Evolutionary conservation across 495 filamentous ascomycete species (phyloP), one percentile per base, ranked within the genome.

Genomic region (Penicillium dipodomyicola): DNA sequence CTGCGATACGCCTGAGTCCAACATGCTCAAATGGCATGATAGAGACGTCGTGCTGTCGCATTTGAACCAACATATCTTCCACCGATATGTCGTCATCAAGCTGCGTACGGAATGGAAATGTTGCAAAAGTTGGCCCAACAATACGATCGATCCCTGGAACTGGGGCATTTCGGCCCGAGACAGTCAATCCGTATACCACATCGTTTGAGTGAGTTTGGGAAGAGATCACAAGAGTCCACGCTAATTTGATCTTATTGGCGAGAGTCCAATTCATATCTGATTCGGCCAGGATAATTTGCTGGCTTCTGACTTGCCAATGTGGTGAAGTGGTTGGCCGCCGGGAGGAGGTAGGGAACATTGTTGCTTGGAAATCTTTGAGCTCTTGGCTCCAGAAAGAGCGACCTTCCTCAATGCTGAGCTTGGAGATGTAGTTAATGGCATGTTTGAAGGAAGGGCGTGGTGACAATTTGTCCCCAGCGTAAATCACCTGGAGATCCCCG

Each of bases 21-120:
- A 30, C 37, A n/a, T 49, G 47, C 8, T 49, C 47, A n/a, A 35
- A 35, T 14, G 30, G 47, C 15, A 49, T 49, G 17, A 33, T 37
- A 10, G 25, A 30, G 14, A 37, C 11, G 2, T 33, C 30, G 6
- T 49, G 47, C 2, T 29, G 15, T 10, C 19, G 17, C 30, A 49
- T 17, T 15, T 49, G 19, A 11, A 22, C 7, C 19, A 49, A 23
- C 17, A n/a, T 23, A 12, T 49, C 30, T 35, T 49, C 17, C 15
- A 49, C 32, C 11, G 47, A 49, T 4, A 35, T 15, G 0, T 37
- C 10, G 6, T 33, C 5, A 1, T 50, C 19, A 32, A 50, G 20
- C 19, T 37, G 48, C 12, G 30, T 39, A 3, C 48, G 48, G 29
- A 49, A 49, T 2, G 48, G 32, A 2, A 25, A 37, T 11, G 45